Evolutionary conservation across 805 yeast genomes (phyloP).

Genomic region (Ogataea haglerorum): DNA sequence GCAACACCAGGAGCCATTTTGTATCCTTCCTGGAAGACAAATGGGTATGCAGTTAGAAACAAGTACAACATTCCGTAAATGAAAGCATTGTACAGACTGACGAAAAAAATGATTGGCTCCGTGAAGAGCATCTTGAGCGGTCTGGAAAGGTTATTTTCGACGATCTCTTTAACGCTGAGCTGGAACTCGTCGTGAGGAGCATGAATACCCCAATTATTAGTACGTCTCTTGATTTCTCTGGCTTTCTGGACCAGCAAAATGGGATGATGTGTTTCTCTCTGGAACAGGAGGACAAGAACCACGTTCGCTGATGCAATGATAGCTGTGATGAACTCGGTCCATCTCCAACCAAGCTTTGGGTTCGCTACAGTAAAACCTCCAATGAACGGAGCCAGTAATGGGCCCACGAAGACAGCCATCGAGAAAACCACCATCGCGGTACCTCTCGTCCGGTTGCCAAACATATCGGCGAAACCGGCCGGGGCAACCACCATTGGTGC

Average conservation of each 20-base stretch:
- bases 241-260: conserved; percentile 63
- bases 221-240: conserved; percentile 53
- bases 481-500: conserved; percentile 85
- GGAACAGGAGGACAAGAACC: conserved; percentile 40
- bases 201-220: conserved; percentile 80
- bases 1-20: conserved; percentile 60
- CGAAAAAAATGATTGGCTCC: conserved; percentile 70
- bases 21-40: conserved; percentile 63
- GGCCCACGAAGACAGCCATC: conserved; percentile 73
- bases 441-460: conserved; percentile 64
- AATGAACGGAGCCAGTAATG: conserved; percentile 76
- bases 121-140: conserved; percentile 63
- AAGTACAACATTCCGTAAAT: conserved; percentile 77
- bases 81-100: conserved; percentile 71
- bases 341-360: conserved; percentile 69
- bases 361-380: conserved; percentile 65
- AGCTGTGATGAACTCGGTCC: conserved; percentile 73
- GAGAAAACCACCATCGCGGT: conserved; percentile 69
- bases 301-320: conserved; percentile 46
- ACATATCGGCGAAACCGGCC: conserved; percentile 83
- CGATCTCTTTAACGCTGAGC: conserved; percentile 54
- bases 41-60: conserved; percentile 71
- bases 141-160: conserved; percentile 59
- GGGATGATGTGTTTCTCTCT: conserved; percentile 72
- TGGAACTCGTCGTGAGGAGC: conserved; percentile 71